These are phyloP conservation scores for Xenoacremonium recifei DNA, from an alignment of 2,329 filamentous ascomycete species.

Conservation along the genomic window DNA sequence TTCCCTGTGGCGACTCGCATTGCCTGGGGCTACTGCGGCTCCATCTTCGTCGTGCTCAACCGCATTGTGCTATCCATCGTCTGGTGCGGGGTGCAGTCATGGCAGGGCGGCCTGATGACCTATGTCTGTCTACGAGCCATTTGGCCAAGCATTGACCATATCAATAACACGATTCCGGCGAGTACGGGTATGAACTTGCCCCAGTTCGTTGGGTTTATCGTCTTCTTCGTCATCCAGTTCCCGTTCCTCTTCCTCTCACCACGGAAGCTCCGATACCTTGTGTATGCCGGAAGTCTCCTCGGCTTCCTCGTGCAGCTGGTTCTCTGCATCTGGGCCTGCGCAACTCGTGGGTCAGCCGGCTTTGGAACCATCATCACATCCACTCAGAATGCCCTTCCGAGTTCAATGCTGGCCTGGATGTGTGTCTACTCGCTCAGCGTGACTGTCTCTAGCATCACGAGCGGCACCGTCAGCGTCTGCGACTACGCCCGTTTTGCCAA, in stretches of 20 bases:
- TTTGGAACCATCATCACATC: slow-evolving; percentile 1
- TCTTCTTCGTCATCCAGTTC: slow-evolving; percentile 28
- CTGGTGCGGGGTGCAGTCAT: slow-evolving; percentile 37
- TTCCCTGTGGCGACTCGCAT: slow-evolving; percentile 40
- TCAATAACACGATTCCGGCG: slow-evolving; percentile 23
- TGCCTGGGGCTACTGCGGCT: slow-evolving; percentile 41
- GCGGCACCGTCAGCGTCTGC: slow-evolving; percentile 1
- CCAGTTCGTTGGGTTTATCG: slow-evolving; percentile 29
- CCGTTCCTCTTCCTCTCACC: slow-evolving; percentile 43
- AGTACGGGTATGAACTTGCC: slow-evolving; percentile 22
- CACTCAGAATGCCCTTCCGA: neutral
- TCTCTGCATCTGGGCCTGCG: slow-evolving; percentile 35
- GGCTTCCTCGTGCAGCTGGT: slow-evolving; percentile 28
- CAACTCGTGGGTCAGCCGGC: slow-evolving; percentile 31
- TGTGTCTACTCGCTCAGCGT: slow-evolving; percentile 1
- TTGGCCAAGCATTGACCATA: slow-evolving; percentile 22
- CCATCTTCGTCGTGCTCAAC: slow-evolving; percentile 37
- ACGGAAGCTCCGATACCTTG: slow-evolving; percentile 33
- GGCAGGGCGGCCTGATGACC: slow-evolving; percentile 23
- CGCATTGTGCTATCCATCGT: slow-evolving; percentile 39
- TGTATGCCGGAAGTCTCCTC: slow-evolving; percentile 29
- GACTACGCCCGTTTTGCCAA: slow-evolving; percentile 4
- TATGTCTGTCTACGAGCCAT: slow-evolving; percentile 22
- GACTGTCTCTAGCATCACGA: slow-evolving; percentile 2
- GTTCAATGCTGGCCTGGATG: slow-evolving; percentile 1